Evolutionary conservation across 179 eudicot genomes (phyloP).

Genomic region (Pouteria campechiana): DNA sequence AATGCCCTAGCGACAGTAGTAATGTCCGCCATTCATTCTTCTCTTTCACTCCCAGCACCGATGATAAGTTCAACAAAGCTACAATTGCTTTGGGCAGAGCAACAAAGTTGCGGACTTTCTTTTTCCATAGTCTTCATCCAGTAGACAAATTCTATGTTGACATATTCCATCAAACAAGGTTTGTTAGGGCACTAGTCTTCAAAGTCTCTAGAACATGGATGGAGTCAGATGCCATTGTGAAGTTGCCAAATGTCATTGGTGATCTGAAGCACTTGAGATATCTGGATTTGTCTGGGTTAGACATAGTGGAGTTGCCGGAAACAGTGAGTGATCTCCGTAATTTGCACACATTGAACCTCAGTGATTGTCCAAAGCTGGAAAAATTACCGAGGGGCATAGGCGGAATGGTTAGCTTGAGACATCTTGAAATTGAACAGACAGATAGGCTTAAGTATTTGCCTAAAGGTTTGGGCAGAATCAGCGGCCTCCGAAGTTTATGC

Average conservation of each 20-base stretch:
- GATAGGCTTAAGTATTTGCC: conserved; percentile 10
- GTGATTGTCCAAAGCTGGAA: conserved; percentile 9
- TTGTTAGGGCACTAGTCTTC: conserved; percentile 12
- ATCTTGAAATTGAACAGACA: conserved; percentile 11
- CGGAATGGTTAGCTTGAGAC: conserved; percentile 16
- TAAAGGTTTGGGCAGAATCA: conserved; percentile 10
- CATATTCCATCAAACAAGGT: background rate
- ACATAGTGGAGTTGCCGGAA: conserved; percentile 15
- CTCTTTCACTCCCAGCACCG: conserved; percentile 1
- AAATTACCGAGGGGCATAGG: conserved; percentile 15
- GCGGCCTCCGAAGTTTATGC: conserved; percentile 13
- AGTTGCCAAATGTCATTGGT: conserved; percentile 11
- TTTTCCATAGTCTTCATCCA: conserved; percentile 7
- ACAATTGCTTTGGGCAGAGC: conserved; percentile 13
- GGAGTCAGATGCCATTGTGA: no score
- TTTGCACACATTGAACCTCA: conserved; percentile 22
- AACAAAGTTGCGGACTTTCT: conserved; percentile 21
- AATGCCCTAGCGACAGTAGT: background rate
- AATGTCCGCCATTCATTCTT: conserved; percentile 10
- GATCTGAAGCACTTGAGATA: conserved; percentile 7
- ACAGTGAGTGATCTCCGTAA: conserved; percentile 11
- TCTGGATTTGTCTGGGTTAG: conserved; percentile 14
- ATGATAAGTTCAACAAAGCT: background rate
- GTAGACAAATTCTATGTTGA: conserved; percentile 6
- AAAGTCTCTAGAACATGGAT: no score